Evolutionary conservation across 83 land plant species (phyloP), one percentile per base, ranked within the genome.

Genomic region (Larix sibirica): DNA sequence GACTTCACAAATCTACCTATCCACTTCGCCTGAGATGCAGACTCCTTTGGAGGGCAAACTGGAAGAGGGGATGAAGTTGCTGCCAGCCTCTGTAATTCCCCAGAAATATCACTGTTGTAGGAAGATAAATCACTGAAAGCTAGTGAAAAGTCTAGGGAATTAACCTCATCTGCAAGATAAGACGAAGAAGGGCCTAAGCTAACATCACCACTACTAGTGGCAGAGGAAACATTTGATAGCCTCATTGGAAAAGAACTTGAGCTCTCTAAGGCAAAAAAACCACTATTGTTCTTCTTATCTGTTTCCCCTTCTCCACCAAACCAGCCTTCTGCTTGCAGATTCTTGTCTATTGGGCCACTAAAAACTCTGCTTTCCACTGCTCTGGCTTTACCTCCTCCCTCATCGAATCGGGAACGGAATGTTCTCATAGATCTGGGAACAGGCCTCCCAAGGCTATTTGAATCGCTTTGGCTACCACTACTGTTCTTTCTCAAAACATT

Each of bases 81-180:
- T 9, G 90, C 90, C 47, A 89, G 88, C 47, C 86, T 70, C 68
- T 86, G 83, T 62, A 89, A 83, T 81, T 89, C 91, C 18, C 89
- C 89, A 79, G 91, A 89, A 58, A 92, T 90, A 44, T 92, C 94
- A 79, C 92, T 89, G 83, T 81, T 83, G 60, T 83, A 89, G 78
- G 86, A 83, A 18, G 92, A 88, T 64, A 80, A 85, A 56, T 91
- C 93, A 70, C 89, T 88, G 87, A 89, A 87, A 20, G 91, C 85
- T 4, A 81, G 89, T 1, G 90, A 88, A 24, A 88, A 67, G 50
- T 87, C 94, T 36, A 89, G 82, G 47, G 85, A 73, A 0, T 88
- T 79, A 36, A 73, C 14, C 12, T 76, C 84, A 4, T 77, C 80
- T 24, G 80, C 62, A 24, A 77, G 80, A 59, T 18, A 24, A 26